phyloP scores from a whole-genome alignment of 2,329 filamentous ascomycete species.

The Coniella lustricola region DNA sequence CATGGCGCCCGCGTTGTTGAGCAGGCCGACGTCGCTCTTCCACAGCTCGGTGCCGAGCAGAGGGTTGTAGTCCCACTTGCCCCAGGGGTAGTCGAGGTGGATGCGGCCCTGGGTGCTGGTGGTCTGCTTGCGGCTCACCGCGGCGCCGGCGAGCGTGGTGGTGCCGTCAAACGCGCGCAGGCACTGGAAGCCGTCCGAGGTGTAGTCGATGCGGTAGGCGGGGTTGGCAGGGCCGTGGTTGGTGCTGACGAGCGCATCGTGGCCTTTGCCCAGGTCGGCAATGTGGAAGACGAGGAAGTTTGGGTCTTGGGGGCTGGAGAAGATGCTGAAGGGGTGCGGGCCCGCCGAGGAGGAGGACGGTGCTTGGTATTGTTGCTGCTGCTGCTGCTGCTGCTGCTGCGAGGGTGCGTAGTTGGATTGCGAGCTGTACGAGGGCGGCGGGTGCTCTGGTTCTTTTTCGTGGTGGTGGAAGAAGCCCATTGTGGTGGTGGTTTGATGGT shows the following conservation, averaged over 20 bases:
- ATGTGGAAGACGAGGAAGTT: not conserved
- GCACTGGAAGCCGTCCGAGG: not conserved
- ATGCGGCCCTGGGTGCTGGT: not conserved
- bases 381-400: not conserved
- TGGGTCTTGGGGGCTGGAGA: not conserved
- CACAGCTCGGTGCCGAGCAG: not conserved
- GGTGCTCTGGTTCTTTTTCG: not conserved
- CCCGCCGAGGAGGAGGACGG: not conserved
- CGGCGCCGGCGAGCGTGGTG: not conserved
- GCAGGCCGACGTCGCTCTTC: not conserved
- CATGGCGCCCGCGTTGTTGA: not conserved
- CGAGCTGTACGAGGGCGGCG: not conserved
- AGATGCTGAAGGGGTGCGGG: not conserved
- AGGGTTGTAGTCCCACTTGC: slow-evolving; percentile 3
- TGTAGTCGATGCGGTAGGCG: not conserved
- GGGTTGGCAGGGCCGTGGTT: not conserved
- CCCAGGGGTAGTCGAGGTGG: slow-evolving; percentile 1
- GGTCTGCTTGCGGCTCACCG: not conserved
- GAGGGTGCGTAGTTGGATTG: not conserved
- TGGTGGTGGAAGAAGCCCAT: slow-evolving; percentile 4
- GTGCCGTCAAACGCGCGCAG: not conserved
- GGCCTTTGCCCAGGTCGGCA: slow-evolving; percentile 2
- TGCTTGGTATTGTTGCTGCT: not conserved
- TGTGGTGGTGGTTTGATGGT: not conserved
- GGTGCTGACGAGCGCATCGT: not conserved